Base-by-base conservation (phyloP, 2,329 filamentous ascomycete genomes). In the Boeremia exigua region DNA sequence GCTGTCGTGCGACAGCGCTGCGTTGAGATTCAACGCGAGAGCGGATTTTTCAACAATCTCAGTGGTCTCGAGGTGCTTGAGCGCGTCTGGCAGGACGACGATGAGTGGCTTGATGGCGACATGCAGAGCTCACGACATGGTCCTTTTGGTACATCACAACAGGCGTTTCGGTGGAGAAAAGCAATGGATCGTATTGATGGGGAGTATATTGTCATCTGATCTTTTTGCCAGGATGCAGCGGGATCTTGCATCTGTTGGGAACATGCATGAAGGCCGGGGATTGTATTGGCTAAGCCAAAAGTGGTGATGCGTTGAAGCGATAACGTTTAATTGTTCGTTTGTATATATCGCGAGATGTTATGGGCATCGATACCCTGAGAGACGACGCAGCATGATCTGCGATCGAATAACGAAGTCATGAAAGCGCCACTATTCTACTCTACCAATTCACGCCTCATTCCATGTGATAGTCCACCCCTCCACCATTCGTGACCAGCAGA, bases 41-140 rank as follows among this genome's bases (percentile, higher is more conserved):
- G 90, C 49, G 93, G 93, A 1, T 97, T 97, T 77, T 91, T 92
- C 81, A 97, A 96, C 77, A 97, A 96, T 72, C 83, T 96, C 36
- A 89, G 90, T 6, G 92, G 90, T 7, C 82, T 97, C 25, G 90
- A 95, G 67, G 86, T 96, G 4, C 78, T 97, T 37, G 93, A 97
- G 79, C 87, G 88, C 67, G 84, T 96, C 14, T 97, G 94, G 93
- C 81, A 81, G 11, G 83, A 82, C 45, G 83, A 86, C 45, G 74
- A 76, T 51, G 68, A 70, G 45, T 66, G 63, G 64, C 52, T 60
- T 27, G 68, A 68, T 12, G 55, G 73, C 36, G 60, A 66, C 29
- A 59, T 60, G 46, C 61, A 60, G 60, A 43, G 57, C 50, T 48
- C 17, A 23, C 48, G 55, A 40, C 60, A 61, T 29, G 66, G 65